Evolutionary conservation across 2,329 filamentous ascomycete genomes (phyloP).

Genomic region (Fusarium papillatum): DNA sequence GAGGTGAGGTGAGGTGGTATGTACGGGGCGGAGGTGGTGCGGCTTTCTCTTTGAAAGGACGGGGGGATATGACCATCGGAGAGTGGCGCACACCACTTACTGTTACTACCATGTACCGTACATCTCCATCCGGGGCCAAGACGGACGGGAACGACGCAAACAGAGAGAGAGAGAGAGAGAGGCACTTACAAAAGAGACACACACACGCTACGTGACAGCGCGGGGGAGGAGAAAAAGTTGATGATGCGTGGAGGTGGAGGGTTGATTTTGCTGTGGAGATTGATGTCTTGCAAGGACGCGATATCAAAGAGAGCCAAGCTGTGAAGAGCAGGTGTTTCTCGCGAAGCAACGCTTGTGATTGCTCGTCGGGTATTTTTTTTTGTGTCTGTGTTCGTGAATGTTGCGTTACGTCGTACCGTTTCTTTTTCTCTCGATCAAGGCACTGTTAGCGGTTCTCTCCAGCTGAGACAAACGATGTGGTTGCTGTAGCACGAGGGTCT

Average conservation of each 20-base stretch:
- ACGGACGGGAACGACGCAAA: conserved; percentile 1
- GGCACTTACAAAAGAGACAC: conserved; percentile 8
- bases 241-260: background rate
- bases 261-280: background rate
- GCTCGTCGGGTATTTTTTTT: background rate
- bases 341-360: background rate
- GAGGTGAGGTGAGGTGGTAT: conserved; percentile 16
- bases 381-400: background rate
- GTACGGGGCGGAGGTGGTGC: conserved; percentile 11
- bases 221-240: conserved; percentile 16
- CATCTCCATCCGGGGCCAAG: background rate
- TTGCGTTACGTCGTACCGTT: conserved; percentile 7
- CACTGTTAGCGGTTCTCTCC: background rate
- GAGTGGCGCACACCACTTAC: background rate
- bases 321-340: background rate
- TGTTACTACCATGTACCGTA: no score
- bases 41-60: conserved; percentile 6
- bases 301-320: background rate
- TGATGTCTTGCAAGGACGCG: background rate
- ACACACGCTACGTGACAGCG: conserved; percentile 35
- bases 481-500: background rate
- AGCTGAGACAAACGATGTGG: background rate
- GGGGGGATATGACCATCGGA: conserved; percentile 21
- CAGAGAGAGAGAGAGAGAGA: background rate
- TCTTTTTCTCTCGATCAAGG: background rate